These are phyloP conservation scores for Solanum chacoense DNA, from an alignment of 305 asterid genomes.

Conservation along the genomic window DNA sequence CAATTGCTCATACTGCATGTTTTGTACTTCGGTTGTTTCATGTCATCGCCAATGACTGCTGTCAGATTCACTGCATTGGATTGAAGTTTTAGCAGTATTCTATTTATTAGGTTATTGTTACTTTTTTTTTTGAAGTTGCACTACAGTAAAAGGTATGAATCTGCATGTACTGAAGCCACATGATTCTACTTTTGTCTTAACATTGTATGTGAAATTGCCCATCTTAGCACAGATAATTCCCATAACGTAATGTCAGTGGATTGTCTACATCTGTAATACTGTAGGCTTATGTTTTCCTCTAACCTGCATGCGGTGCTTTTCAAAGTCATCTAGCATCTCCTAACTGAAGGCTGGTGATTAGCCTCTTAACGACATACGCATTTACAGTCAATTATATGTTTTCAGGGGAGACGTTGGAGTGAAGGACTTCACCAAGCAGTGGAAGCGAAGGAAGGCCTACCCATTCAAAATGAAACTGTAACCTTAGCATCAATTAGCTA, in stretches of 20 bases:
- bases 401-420: constrained; percentile 99
- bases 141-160: not conserved
- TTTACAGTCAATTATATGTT: not conserved
- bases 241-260: not conserved
- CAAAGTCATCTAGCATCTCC: not conserved
- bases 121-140: not conserved
- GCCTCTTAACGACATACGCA: not conserved
- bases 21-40: not conserved
- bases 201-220: not conserved
- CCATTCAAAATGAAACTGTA: constrained; percentile 95
- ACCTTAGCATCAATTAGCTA: constrained; percentile 97
- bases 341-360: not conserved
- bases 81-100: not conserved
- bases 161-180: not conserved
- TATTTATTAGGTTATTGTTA: not conserved
- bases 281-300: not conserved
- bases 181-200: not conserved
- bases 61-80: not conserved
- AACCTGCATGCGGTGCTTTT: not conserved
- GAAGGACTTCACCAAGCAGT: constrained; percentile 99
- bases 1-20: not conserved
- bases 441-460: constrained; percentile 95
- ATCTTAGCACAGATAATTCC: not conserved
- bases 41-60: not conserved
- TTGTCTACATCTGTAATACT: not conserved